Base-by-base conservation (phyloP, 78 protist species). In the Neovahlkampfia damariscottae region DNA sequence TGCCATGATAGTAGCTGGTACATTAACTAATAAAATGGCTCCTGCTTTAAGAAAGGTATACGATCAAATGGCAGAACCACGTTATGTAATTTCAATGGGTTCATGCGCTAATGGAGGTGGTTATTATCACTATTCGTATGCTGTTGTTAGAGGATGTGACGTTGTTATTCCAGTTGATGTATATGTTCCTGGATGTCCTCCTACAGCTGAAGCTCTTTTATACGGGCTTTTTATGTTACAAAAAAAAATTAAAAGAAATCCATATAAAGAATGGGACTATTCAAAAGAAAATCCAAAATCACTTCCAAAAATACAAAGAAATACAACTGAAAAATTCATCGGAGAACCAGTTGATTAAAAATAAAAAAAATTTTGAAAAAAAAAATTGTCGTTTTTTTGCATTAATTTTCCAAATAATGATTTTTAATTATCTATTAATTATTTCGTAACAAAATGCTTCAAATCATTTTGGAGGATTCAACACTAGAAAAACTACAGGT, bases 141-240 rank as follows among this genome's bases (percentile, higher is more conserved):
- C 98, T 28, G 95, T 91, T 8, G 96, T 95, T 9, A 86, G 95
- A 35, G 96, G 98, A n/a, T 92, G 96, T 67, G 98, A 95, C 72
- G 91, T 93, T 35, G 89, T 92, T 38, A 89, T 95, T 9, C 98
- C 98, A 40, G 98, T 95, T 2, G 98, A 95, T 81, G 81, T 91
- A 79, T 95, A 92, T 82, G 94, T 95, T 8, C 98, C 98, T 41
- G 98, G 98, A 71, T 95, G 98, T 84, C 98, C 98, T 41, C 98
- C 98, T n/a, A 82, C 96, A n/a, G 94, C 96, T 1, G 97, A 94
- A 79, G 97, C 96, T 19, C 89, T 94, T 35, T 70, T 94, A 62
- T 94, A 88, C 89, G 94, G 95, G 40, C 34, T 94, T 19, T 34
- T 91, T 8, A 91, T 84, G 81, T 89, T 94, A 41, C 94, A 90